Evolutionary conservation across 1,284 basidiomycete species (phyloP), one percentile per base, ranked within the genome.

Genomic region (Phellopilus nigrolimitatus): DNA sequence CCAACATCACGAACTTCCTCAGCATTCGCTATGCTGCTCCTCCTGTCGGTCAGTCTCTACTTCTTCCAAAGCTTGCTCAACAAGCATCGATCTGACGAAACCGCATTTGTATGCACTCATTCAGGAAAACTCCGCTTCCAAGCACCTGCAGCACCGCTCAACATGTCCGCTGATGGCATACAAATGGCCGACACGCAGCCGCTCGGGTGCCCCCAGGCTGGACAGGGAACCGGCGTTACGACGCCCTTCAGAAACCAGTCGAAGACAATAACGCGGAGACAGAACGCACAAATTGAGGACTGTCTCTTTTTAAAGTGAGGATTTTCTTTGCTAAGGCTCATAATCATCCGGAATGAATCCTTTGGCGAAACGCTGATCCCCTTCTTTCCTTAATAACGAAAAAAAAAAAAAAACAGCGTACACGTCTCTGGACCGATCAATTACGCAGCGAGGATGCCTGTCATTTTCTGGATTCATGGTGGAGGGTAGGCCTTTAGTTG

Each of bases 21-120:
- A 69, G 70, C 5, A 63, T 74, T n/a, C 64, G 72, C 39, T 74
- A 68, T 57, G 72, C 73, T 25, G 68, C 68, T 4, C 56, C 71
- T 24, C 73, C 73, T 4, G 58, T 62, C 17, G 70, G 71, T 64
- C 45, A 47, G 59, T 37, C 13, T 5, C 27, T 17, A 12, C 25
- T 30, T 8, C 4, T 42, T 17, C 42, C 19, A 41, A 33, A 8
- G 44, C 45, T 8, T 10, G 17, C 22, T 37, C 28, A 19, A 22
- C 36, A 25, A 10, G 31, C 19, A n/a, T n/a, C 22, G 3, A 10
- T 19, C 28, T 10, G 8, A 5, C 2, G 13, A 6, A 25, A 15
- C 37, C 19, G 5, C 3, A 17, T 24, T 38, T 15, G 30, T 12
- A 15, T 39, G 27, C 13, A 25, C 3, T 45, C 21, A n/a, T 15